Percentiles rank a stretch among this genome's conserved stretches.
These are phyloP conservation scores for Ophiostoma himal-ulmi DNA, from an alignment of 2,329 filamentous ascomycete genomes.

Conservation along the genomic window DNA sequence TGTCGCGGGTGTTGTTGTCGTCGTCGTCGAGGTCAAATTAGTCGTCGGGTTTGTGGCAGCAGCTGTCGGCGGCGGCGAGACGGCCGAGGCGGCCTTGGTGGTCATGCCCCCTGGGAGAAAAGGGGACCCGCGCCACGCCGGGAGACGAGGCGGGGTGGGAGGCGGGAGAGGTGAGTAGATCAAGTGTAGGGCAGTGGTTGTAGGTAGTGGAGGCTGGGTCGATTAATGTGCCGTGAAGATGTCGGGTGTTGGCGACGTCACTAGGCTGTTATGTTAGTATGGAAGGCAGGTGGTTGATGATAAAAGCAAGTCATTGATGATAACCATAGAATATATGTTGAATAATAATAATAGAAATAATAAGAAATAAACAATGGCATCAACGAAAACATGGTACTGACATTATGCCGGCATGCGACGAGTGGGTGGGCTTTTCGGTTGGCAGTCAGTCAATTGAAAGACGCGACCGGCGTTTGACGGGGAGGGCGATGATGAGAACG, in stretches of 20 bases:
- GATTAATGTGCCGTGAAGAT: too few species aligned
- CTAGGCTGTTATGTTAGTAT: not conserved
- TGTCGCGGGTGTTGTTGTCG: not conserved
- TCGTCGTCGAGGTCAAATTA: not conserved
- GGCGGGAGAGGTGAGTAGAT: not conserved
- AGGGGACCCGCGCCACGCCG: constrained; percentile 33
- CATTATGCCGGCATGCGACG: not conserved
- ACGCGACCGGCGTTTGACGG: not conserved
- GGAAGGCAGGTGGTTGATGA: not conserved
- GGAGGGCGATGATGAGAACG: not conserved
- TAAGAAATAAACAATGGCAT: not conserved
- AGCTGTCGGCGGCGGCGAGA: not conserved
- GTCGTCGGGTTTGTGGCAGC: not conserved
- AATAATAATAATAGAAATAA: not conserved
- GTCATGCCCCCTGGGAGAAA: constrained; percentile 32
- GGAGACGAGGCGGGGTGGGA: constrained; percentile 28
- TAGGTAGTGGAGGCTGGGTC: too few species aligned
- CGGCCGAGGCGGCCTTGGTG: constrained; percentile 28
- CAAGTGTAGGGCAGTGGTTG: too few species aligned
- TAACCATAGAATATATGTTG: not conserved
- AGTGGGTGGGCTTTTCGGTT: not conserved
- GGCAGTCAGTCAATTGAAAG: not conserved
- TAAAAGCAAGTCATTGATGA: not conserved
- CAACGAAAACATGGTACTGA: not conserved
- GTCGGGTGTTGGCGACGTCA: not conserved